Conservation (phyloP, 75 land plant genomes). For the Pinus albicaulis region DNA sequence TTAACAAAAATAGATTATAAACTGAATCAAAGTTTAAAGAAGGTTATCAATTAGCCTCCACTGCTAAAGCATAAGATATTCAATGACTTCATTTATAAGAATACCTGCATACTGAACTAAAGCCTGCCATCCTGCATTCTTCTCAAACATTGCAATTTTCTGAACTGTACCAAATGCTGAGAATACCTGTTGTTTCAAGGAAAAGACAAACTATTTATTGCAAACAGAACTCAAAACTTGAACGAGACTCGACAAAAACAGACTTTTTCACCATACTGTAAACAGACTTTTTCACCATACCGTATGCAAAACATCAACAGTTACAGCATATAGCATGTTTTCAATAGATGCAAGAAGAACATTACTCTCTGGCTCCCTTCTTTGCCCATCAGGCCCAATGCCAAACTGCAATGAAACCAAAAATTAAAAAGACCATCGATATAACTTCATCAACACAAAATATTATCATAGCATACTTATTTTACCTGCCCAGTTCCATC, state of each 20-base stretch:
- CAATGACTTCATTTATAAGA: not conserved
- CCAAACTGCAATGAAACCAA: constrained; percentile 13
- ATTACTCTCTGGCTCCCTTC: constrained; percentile 77
- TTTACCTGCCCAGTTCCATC: constrained; percentile 65
- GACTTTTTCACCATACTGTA: not conserved
- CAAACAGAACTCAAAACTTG: not conserved
- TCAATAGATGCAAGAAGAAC: constrained; percentile 81
- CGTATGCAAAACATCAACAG: constrained; percentile 64
- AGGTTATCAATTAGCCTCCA: not conserved
- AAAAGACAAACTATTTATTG: not conserved
- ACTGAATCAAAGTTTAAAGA: not conserved
- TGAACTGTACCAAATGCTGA: constrained; percentile 73
- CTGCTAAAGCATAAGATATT: not conserved
- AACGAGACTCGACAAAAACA: not conserved
- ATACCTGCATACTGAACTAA: constrained; percentile 75
- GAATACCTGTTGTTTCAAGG: constrained; percentile 47
- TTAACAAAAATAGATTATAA: no score
- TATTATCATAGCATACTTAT: not conserved
- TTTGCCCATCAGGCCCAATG: constrained; percentile 61
- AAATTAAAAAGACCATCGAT: not conserved
- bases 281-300: constrained; percentile 19
- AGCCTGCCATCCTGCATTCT: constrained; percentile 69
- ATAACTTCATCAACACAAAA: not conserved
- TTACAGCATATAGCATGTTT: constrained; percentile 78
- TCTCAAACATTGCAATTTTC: constrained; percentile 78